These are phyloP conservation scores for Xylariomycetidae sp. DNA, from an alignment of 2,329 filamentous ascomycete species.

Conservation along the genomic window DNA sequence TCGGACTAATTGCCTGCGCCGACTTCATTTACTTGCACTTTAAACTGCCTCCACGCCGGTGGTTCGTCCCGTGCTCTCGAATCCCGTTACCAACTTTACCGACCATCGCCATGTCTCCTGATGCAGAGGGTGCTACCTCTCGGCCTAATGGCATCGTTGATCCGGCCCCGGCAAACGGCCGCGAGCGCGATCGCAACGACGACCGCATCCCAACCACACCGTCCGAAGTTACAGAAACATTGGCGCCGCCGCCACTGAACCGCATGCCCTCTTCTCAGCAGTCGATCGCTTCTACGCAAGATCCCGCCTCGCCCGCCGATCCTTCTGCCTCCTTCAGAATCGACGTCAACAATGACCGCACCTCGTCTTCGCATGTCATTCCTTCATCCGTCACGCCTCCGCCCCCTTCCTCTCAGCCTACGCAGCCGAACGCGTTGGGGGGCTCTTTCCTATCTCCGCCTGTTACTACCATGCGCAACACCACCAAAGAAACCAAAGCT, in stretches of 20 bases:
- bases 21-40: not conserved
- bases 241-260: constrained; percentile 3
- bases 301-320: constrained; percentile 46
- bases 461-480: constrained; percentile 31
- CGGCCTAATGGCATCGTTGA: constrained; percentile 22
- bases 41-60: not conserved
- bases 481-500: constrained; percentile 7
- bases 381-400: constrained; percentile 54
- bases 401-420: constrained; percentile 48
- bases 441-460: constrained; percentile 53
- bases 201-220: constrained; percentile 18
- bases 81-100: not conserved
- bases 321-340: constrained; percentile 43
- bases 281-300: constrained; percentile 53
- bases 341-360: constrained; percentile 42
- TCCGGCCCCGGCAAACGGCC: too few relatives aligned
- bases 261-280: constrained; percentile 38
- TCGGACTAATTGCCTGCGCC: too few relatives aligned
- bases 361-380: constrained; percentile 38
- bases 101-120: constrained; percentile 26
- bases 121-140: constrained; percentile 28
- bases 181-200: too few relatives aligned
- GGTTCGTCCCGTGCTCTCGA: not conserved
- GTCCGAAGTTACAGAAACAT: constrained; percentile 4
- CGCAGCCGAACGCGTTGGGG: constrained; percentile 27